Conservation (phyloP, 2,329 filamentous ascomycete genomes). For the Coleophoma cylindrospora region DNA sequence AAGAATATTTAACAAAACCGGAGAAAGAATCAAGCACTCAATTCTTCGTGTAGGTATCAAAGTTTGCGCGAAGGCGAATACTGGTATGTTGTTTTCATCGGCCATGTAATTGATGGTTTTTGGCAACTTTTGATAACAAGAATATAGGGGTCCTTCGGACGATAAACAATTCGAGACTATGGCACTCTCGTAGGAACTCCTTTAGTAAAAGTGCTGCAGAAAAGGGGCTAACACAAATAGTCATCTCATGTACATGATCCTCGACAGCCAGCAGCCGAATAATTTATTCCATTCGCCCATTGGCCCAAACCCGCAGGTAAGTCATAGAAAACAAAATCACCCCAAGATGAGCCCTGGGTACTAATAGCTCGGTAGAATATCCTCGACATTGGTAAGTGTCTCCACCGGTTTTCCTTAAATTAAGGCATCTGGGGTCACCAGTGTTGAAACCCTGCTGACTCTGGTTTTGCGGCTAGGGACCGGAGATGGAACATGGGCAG, state of each 20-base stretch:
- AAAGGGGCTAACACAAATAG: not conserved
- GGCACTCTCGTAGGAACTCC: conserved; percentile 10
- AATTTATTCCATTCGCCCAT: conserved; percentile 13
- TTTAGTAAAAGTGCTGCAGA: not conserved
- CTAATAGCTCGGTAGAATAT: conserved; percentile 3
- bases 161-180: conserved; percentile 21
- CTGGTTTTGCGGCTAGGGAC: conserved; percentile 1
- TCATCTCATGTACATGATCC: conserved; percentile 13
- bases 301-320: conserved; percentile 1
- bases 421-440: too few relatives aligned
- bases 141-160: conserved; percentile 9
- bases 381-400: conserved; percentile 13
- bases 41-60: not conserved
- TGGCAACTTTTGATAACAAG: conserved; percentile 1
- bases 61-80: not conserved
- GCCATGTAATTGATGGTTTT: not conserved
- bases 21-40: not conserved
- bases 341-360: not conserved
- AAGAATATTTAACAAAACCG: conserved; percentile 12
- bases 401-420: too few relatives aligned
- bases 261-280: conserved; percentile 13
- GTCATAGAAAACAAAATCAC: not conserved
- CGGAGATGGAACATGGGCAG: conserved; percentile 18
- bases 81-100: not conserved
- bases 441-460: too few relatives aligned